Base-by-base conservation (phyloP, 768 basidiomycete genomes). In the Amanita molliuscula region DNA sequence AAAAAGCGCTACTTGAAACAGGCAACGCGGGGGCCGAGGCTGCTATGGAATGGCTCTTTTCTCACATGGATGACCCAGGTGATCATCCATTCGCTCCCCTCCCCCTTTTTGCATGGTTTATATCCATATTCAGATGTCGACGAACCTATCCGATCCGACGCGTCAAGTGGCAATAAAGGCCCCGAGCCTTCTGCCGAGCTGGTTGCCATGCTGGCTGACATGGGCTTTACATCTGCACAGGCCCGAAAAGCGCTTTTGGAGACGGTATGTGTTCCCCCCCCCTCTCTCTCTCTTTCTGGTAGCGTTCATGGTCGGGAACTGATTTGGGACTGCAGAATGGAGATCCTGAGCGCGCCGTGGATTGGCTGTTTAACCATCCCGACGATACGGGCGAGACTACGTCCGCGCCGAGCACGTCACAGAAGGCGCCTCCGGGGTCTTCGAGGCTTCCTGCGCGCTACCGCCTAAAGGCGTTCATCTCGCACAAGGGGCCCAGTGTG, bases 1-100 rank as follows among this genome's bases (percentile, higher is more conserved):
- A 95, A 58, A 93, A 91, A 56, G 96, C 94, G 0, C 63, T 98
- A 4, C 71, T 95, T 8, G 92, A 91, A 0, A 98, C 93, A 0
- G 90, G 91, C 0, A 82, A 84, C 56, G 68, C 64, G 13, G 80
- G 82, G 51, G 68, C 85, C 0, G 88, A 93, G 54, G 75, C 71
- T 0, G 96, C 96, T 0, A 95, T 95, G 92, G 83, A 91, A 52
- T 99, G 95, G 95, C 65, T 99, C 36, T 95, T 98, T 60, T 73
- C 65, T 38, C 95, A 97, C 63, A 89, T 94, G 88, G 94, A 97
- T 0, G 95, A 98, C 64, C 73, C 90, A 10, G 89, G 92, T 89
- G 40, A 6, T 71, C 55, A 21, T 36, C 3, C 4, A 21, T n/a
- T 16, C 11, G 2, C n/a, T 18, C n/a, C 1, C 15, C 3, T 21